Percentiles rank a stretch among this genome's conserved stretches.
Conservation (phyloP, 306 rosid genomes). For the Begonia loranthoides region DNA sequence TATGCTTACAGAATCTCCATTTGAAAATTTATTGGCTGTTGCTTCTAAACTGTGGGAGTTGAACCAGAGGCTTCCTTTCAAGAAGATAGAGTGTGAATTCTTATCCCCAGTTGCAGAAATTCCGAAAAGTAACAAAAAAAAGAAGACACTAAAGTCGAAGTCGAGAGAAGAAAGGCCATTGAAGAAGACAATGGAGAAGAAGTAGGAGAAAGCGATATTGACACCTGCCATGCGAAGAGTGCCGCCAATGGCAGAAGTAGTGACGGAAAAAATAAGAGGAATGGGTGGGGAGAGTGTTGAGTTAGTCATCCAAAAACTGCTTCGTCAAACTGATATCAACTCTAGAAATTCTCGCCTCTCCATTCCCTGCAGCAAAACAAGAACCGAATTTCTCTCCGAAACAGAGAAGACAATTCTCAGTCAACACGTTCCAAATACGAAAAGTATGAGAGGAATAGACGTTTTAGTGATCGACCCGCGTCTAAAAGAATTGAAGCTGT, state of each 20-base stretch:
- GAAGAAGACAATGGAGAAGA: too few relatives aligned
- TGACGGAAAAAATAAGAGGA: neutral
- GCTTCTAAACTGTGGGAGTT: too few relatives aligned
- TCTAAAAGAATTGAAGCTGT: neutral
- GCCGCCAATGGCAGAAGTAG: neutral
- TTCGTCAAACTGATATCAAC: neutral
- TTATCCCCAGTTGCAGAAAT: too few relatives aligned
- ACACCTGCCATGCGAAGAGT: too few relatives aligned
- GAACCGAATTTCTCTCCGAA: neutral
- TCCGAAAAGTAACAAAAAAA: too few relatives aligned
- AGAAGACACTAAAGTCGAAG: too few relatives aligned
- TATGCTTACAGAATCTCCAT: too few relatives aligned
- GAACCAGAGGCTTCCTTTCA: too few relatives aligned
- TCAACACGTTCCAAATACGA: neutral
- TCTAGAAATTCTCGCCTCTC: neutral
- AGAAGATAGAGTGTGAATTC: too few relatives aligned
- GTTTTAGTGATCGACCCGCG: neutral
- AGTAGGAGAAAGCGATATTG: too few relatives aligned
- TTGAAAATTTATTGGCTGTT: too few relatives aligned
- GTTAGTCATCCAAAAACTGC: neutral
- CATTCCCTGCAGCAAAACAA: neutral
- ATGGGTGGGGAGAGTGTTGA: neutral
- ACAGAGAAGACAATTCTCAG: neutral
- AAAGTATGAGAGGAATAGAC: neutral
- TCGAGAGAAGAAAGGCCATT: too few relatives aligned